These are phyloP conservation scores for Rutidosis leptorrhynchoides DNA, from an alignment of 129 eudicot genomes.

Conservation along the genomic window DNA sequence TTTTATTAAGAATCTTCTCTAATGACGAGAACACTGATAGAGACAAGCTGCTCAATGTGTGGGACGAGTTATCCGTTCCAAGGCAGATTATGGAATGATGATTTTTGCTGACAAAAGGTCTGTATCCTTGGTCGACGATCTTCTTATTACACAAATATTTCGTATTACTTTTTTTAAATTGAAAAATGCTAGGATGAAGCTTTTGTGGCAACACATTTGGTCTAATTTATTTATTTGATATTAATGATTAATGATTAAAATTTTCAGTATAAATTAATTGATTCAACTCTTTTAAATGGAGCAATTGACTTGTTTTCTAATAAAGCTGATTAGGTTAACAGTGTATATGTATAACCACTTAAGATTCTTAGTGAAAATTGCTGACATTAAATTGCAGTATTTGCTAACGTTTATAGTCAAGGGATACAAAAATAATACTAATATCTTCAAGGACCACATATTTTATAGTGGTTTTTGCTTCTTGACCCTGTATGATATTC, in stretches of 20 bases:
- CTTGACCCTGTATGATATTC: neutral
- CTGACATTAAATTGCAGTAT: neutral
- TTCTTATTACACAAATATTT: neutral
- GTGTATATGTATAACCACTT: neutral
- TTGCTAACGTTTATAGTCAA: neutral
- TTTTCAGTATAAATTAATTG: no score
- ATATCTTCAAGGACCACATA: neutral
- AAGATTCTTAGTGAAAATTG: neutral
- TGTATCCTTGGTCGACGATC: conserved; percentile 16
- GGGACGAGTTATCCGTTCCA: conserved; percentile 95
- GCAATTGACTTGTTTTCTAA: neutral
- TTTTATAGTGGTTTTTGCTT: neutral
- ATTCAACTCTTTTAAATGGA: neutral
- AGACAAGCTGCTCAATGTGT: conserved; percentile 99
- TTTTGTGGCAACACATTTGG: neutral
- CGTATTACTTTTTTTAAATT: neutral
- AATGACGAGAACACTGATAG: conserved; percentile 35
- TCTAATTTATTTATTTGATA: no score
- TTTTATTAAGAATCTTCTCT: neutral
- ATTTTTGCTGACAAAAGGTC: conserved; percentile 99
- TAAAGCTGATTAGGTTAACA: neutral
- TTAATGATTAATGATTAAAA: no score
- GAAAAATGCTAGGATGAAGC: conserved; percentile 12
- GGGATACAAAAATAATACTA: no score
- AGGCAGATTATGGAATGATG: conserved; percentile 99